Percentiles rank a stretch among this genome's conserved stretches.
Evolutionary conservation across 305 asterid species (phyloP).

Genomic region (Coffea humblotiana): DNA sequence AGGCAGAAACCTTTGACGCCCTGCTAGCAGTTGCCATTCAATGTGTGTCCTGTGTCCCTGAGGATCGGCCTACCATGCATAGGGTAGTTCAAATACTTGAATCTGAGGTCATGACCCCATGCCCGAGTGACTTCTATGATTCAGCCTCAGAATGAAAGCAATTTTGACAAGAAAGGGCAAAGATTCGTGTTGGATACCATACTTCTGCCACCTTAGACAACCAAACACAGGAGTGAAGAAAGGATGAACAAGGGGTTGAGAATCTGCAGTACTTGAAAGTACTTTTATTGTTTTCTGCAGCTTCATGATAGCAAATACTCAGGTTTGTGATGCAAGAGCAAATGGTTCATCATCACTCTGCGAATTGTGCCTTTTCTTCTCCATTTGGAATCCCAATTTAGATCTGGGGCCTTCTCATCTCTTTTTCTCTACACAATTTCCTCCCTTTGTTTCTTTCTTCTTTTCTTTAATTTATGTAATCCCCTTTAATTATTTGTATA

Average conservation of each 20-base stretch:
- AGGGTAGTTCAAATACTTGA: constrained; percentile 86
- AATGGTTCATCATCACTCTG: background rate
- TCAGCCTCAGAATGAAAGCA: constrained; percentile 68
- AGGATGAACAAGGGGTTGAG: constrained; percentile 23
- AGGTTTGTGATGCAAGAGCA: constrained; percentile 19
- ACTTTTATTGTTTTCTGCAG: constrained; percentile 52
- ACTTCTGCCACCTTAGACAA: constrained; percentile 35
- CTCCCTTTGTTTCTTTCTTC: background rate
- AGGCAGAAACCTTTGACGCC: constrained; percentile 70
- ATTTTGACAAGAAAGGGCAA: constrained; percentile 16
- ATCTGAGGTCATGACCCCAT: constrained; percentile 90
- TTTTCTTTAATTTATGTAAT: background rate
- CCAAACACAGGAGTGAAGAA: constrained; percentile 29
- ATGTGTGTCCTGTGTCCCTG: constrained; percentile 83
- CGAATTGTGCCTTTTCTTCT: background rate
- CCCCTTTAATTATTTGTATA: constrained; percentile 19
- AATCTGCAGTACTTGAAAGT: constrained; percentile 29
- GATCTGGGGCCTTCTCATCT: constrained; percentile 3
- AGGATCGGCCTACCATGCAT: constrained; percentile 94
- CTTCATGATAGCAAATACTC: constrained; percentile 29
- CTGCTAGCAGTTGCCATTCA: constrained; percentile 74
- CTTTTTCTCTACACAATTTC: background rate
- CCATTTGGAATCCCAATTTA: background rate
- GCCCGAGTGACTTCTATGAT: constrained; percentile 94
- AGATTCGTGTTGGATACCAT: constrained; percentile 14